Evolutionary conservation across 2,329 filamentous ascomycete species (phyloP).

Genomic region (Aspergillus alliaceus): DNA sequence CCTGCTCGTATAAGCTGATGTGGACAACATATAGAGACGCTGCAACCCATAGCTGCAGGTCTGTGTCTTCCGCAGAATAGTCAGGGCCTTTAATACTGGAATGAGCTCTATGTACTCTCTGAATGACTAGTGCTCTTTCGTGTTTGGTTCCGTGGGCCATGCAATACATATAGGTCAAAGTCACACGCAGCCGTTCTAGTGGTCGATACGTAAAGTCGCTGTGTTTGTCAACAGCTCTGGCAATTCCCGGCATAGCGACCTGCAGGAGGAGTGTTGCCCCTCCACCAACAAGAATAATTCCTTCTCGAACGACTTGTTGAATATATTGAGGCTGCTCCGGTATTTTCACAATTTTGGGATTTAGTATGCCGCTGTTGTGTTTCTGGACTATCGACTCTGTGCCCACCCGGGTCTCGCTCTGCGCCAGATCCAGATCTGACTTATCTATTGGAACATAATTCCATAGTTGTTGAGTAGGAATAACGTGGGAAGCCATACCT

Average conservation of each 20-base stretch:
- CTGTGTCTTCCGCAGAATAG: slow-evolving; percentile 6
- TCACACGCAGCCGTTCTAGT: slow-evolving; percentile 2
- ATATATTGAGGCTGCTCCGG: not conserved
- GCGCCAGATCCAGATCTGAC: no score
- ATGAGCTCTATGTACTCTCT: slow-evolving; percentile 4
- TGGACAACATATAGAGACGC: slow-evolving; percentile 4
- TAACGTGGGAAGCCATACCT: no score
- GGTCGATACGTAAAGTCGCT: slow-evolving; percentile 4
- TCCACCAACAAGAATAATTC: slow-evolving; percentile 1
- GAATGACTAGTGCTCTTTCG: not conserved
- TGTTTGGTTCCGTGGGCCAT: slow-evolving; percentile 6
- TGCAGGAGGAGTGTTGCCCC: slow-evolving; percentile 6
- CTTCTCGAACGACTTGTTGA: not conserved
- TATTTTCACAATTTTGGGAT: no score
- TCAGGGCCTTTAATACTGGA: not conserved
- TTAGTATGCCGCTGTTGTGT: no score
- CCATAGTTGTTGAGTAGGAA: no score
- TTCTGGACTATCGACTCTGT: no score
- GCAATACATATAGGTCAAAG: slow-evolving; percentile 4
- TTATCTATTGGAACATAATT: no score
- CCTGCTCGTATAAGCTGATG: slow-evolving; percentile 1
- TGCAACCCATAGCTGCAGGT: slow-evolving; percentile 9
- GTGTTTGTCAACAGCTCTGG: slow-evolving; percentile 7
- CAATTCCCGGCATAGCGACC: slow-evolving; percentile 8
- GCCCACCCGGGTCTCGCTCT: no score